Conservation (phyloP, 164 flowering plant genomes). For the Vitis amurensis region DNA sequence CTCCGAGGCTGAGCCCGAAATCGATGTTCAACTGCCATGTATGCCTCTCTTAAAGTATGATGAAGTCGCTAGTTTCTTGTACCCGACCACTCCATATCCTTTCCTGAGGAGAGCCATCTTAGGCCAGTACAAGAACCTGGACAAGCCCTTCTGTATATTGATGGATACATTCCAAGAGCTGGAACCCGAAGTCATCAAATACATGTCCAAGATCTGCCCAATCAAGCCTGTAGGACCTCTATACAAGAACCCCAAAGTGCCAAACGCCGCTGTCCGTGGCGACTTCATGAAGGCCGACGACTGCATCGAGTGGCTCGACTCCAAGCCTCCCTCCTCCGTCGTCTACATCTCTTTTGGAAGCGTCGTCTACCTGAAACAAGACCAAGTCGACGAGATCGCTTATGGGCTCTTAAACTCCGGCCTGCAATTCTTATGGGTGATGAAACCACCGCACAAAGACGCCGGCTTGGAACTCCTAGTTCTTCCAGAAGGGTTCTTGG, state of each 20-base stretch:
- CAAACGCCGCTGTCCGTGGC: slow-evolving; percentile 16
- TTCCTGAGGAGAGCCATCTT: slow-evolving; percentile 34
- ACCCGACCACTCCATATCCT: slow-evolving; percentile 39
- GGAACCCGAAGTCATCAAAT: slow-evolving; percentile 44
- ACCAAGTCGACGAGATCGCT: slow-evolving; percentile 26
- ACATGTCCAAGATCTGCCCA: slow-evolving; percentile 34
- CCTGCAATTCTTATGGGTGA: slow-evolving; percentile 18
- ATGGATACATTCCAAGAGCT: slow-evolving; percentile 73
- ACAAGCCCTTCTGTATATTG: slow-evolving; percentile 53
- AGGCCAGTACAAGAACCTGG: slow-evolving; percentile 54
- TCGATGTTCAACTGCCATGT: slow-evolving; percentile 56
- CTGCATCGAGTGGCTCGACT: slow-evolving; percentile 31
- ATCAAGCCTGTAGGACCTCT: slow-evolving; percentile 66
- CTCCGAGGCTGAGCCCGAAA: slow-evolving; percentile 24
- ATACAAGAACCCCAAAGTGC: slow-evolving; percentile 25
- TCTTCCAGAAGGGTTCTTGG: slow-evolving; percentile 16
- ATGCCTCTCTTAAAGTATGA: slow-evolving; percentile 52
- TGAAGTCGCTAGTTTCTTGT: slow-evolving; percentile 70
- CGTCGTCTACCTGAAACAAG: slow-evolving; percentile 20
- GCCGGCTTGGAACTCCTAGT: slow-evolving; percentile 5
- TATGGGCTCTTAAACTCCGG: slow-evolving; percentile 16
- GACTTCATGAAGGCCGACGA: slow-evolving; percentile 50
- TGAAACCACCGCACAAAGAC: slow-evolving; percentile 20
- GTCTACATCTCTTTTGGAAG: slow-evolving; percentile 30
- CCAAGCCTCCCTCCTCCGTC: slow-evolving; percentile 17